phyloP scores from a whole-genome alignment of 495 filamentous ascomycete genomes.

The Extremus antarcticus region DNA sequence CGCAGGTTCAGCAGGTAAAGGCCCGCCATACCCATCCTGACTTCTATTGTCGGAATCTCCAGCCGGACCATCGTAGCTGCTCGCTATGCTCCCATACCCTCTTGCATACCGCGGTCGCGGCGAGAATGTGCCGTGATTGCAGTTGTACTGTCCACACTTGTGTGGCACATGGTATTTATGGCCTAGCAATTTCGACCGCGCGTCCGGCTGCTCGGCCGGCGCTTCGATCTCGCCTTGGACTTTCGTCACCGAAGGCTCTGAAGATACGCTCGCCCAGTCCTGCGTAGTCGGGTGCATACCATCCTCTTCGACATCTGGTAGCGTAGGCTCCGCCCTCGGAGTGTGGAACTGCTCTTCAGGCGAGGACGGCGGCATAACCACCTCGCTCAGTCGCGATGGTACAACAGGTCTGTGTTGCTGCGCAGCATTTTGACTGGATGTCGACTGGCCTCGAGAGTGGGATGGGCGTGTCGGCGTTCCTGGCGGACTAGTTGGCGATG shows the following conservation, averaged over 20 bases:
- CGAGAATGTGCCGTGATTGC: slow-evolving; percentile 72
- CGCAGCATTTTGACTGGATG: background rate
- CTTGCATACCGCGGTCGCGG: slow-evolving; percentile 46
- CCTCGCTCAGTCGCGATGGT: background rate
- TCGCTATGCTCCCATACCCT: slow-evolving; percentile 35
- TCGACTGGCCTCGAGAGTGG: background rate
- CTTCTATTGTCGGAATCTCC: slow-evolving; percentile 1
- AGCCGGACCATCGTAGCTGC: slow-evolving; percentile 3
- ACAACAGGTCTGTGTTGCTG: background rate
- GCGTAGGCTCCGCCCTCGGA: background rate
- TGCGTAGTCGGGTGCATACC: background rate
- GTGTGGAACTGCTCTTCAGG: background rate
- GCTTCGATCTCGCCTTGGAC: slow-evolving; percentile 7
- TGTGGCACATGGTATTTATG: slow-evolving; percentile 25
- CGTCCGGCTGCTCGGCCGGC: slow-evolving; percentile 4
- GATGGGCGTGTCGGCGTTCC: background rate
- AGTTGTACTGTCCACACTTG: slow-evolving; percentile 34
- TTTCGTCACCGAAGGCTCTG: background rate
- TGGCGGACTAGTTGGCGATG: background rate
- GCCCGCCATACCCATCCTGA: slow-evolving; percentile 14
- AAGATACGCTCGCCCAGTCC: background rate
- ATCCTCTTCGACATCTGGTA: background rate
- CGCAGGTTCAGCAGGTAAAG: background rate
- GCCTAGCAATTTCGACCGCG: slow-evolving; percentile 21
- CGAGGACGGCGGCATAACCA: background rate